Conservation (phyloP, 2,329 filamentous ascomycete species). For the Zopfia rhizophila region DNA sequence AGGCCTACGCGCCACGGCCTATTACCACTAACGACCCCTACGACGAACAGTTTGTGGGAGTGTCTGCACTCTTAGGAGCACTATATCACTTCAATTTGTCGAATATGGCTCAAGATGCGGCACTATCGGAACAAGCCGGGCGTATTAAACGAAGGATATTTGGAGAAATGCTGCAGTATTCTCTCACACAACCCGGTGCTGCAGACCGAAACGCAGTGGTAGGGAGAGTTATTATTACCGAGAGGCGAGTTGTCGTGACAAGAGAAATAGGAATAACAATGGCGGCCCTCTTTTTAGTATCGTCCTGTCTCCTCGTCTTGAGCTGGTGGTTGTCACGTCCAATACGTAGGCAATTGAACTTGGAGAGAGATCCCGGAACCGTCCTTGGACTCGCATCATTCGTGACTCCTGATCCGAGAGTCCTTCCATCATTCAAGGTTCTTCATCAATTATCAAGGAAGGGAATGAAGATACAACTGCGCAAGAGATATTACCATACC, state of each 20-base stretch:
- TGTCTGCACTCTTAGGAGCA: slow-evolving; percentile 17
- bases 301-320: slow-evolving; percentile 16
- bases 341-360: slow-evolving; percentile 16
- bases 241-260: slow-evolving; percentile 26
- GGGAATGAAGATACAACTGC: slow-evolving; percentile 11
- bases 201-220: no score
- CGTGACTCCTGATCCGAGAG: no score
- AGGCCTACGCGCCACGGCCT: slow-evolving; percentile 7
- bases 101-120: slow-evolving; percentile 16
- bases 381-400: slow-evolving; percentile 16
- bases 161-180: slow-evolving; percentile 23
- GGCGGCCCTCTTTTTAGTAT: slow-evolving; percentile 25
- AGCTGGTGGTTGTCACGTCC: slow-evolving; percentile 13
- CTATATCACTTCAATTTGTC: slow-evolving; percentile 20
- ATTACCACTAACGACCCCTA: not conserved
- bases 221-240: slow-evolving; percentile 9
- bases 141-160: slow-evolving; percentile 32
- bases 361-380: slow-evolving; percentile 21
- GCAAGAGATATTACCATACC: slow-evolving; percentile 21
- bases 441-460: slow-evolving; percentile 18
- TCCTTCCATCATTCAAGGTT: no score
- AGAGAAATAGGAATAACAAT: slow-evolving; percentile 26
- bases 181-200: slow-evolving; percentile 13
- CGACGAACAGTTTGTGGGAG: slow-evolving; percentile 6
- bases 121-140: slow-evolving; percentile 11